Base-by-base conservation (phyloP, 495 filamentous ascomycete species). In the Hyaloscypha bicolor region DNA sequence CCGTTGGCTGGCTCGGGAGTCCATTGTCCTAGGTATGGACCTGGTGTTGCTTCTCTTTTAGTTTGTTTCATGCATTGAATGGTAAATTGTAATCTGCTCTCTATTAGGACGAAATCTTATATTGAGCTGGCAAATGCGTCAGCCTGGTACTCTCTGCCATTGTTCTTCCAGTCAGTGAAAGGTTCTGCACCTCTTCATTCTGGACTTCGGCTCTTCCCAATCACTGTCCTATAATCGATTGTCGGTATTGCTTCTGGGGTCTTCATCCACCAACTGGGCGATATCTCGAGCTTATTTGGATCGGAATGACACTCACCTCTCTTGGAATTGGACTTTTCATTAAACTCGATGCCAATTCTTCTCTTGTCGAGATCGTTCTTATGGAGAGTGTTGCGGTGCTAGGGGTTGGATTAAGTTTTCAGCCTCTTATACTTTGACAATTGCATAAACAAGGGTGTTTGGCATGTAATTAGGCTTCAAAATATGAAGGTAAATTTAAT, bases 341-440 rank as follows among this genome's bases (percentile, higher is more conserved):
- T 64, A 74, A 79, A 59, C 77, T 90, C 29, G 71, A 75, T 32
- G 62, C 77, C 2, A 74, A 74, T 16, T 77, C 80, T 45, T 74
- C 75, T 60, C 80, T 82, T 75, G 78, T 74, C 0, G 80, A 84
- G 67, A 77, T 90, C 29, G 79, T 87, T 42, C 74, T 81, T 8
- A 87, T 82, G 65, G 76, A 85, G 67, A 76, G 84, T 32, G 60
- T 87, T 37, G 61, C 63, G 11, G 83, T 80, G 25, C 73, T 83
- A 37, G 88, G 88, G n/a, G 73, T 79, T 32, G 86, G 84, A 0
- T 79, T 84, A 1, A 77, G 85, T 37, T 88, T 90, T 69, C 81
- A 89, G 71, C 79, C 87, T 0, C 90, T 90, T 6, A 82, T 94
- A 35, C 90, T n/a, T n/a, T n/a, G n/a, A n/a, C n/a, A n/a, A n/a